Conservation (phyloP, 768 basidiomycete genomes). For the Cystofilobasidium ferigula region DNA sequence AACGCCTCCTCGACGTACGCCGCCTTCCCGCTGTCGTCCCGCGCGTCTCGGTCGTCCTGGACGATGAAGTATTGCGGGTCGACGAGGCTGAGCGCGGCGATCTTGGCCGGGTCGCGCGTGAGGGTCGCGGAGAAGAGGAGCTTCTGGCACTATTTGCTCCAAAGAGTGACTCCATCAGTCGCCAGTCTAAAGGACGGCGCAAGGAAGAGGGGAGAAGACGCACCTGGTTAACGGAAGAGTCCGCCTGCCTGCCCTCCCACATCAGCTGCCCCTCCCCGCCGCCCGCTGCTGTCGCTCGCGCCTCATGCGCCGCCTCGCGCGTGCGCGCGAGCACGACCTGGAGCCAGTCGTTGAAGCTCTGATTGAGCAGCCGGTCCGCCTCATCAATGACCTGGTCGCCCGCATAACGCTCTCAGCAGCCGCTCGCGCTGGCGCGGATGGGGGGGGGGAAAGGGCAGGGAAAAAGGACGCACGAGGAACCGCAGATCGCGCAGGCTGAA, state of each 20-base stretch:
- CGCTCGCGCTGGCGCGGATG: background rate
- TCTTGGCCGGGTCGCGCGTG: conserved; percentile 85
- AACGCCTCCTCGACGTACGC: conserved; percentile 52
- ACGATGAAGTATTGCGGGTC: conserved; percentile 83
- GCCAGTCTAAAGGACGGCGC: too few species aligned
- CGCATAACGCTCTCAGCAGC: background rate
- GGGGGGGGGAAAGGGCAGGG: background rate
- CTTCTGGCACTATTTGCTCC: conserved; percentile 86
- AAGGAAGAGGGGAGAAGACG: background rate
- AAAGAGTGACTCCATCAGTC: too few species aligned
- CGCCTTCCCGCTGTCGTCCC: conserved; percentile 40
- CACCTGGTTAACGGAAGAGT: background rate
- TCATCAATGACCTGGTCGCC: conserved; percentile 95
- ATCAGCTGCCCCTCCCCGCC: conserved; percentile 45
- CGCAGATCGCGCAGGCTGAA: conserved; percentile 89
- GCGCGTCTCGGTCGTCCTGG: conserved; percentile 43
- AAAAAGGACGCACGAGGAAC: conserved; percentile 57
- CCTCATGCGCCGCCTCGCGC: conserved; percentile 31
- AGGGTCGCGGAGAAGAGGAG: conserved; percentile 92
- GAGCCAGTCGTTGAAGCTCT: conserved; percentile 95
- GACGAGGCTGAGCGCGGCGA: conserved; percentile 64
- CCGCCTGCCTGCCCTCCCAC: conserved; percentile 21
- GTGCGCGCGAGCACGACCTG: conserved; percentile 69
- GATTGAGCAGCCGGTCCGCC: conserved; percentile 86
- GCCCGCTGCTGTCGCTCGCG: too few species aligned